phyloP scores from a whole-genome alignment of 345 rosid species.

The Chamaenerion angustifolium region DNA sequence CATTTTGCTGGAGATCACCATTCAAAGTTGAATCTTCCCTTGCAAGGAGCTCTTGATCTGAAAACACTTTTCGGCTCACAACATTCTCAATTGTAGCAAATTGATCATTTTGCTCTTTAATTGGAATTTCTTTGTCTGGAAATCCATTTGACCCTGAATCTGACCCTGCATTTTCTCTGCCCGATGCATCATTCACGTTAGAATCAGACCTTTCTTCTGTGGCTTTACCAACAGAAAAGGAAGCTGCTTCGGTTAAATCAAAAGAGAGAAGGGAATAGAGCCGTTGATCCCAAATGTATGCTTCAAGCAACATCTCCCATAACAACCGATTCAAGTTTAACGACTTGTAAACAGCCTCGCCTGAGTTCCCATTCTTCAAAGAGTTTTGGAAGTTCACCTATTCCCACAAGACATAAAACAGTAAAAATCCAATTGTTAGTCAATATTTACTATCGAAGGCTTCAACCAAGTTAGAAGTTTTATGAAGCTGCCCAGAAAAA shows the following conservation, averaged over 20 bases:
- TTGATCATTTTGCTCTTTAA: neutral
- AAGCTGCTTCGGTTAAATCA: slow-evolving; percentile 25
- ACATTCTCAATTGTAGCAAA: slow-evolving; percentile 10
- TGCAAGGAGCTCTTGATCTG: slow-evolving; percentile 1
- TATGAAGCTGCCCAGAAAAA: neutral
- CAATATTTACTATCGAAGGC: neutral
- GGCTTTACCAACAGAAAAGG: slow-evolving; percentile 19
- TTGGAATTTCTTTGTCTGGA: slow-evolving; percentile 7
- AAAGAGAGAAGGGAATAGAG: slow-evolving; percentile 44
- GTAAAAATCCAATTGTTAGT: neutral
- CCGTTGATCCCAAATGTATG: slow-evolving; percentile 67
- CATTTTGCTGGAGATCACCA: slow-evolving; percentile 9
- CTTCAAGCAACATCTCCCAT: slow-evolving; percentile 77
- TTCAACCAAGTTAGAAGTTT: no score
- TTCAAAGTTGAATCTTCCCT: neutral
- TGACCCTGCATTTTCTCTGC: slow-evolving; percentile 10
- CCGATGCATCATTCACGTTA: slow-evolving; percentile 8
- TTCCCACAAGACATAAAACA: slow-evolving; percentile 4
- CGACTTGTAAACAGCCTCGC: slow-evolving; percentile 26
- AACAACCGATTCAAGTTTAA: slow-evolving; percentile 47
- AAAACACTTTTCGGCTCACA: slow-evolving; percentile 9
- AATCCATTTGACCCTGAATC: slow-evolving; percentile 14
- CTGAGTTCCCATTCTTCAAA: slow-evolving; percentile 28
- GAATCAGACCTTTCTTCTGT: slow-evolving; percentile 15
- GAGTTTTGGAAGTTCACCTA: slow-evolving; percentile 32